These are phyloP conservation scores for Nidularia pulvinata DNA, from an alignment of 768 basidiomycete species.

Conservation along the genomic window DNA sequence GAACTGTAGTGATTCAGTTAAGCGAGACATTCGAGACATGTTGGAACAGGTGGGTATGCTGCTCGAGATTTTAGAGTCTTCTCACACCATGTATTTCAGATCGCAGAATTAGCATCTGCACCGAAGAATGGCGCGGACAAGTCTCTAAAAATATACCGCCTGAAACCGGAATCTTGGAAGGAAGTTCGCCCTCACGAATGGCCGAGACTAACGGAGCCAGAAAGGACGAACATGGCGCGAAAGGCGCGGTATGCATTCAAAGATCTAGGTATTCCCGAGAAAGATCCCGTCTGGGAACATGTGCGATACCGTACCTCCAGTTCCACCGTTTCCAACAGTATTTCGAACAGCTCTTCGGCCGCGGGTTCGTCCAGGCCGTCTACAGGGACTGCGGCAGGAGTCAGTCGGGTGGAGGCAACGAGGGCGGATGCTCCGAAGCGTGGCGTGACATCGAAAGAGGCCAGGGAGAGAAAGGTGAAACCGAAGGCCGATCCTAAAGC, in stretches of 20 bases:
- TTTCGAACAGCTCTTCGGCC: slow-evolving; percentile 4
- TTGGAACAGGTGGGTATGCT: slow-evolving; percentile 42
- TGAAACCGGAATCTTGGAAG: slow-evolving; percentile 59
- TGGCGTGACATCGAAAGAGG: slow-evolving; percentile 41
- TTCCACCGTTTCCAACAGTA: neutral
- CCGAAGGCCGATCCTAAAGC: slow-evolving; percentile 36
- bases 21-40: slow-evolving; percentile 42
- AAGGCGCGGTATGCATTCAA: slow-evolving; percentile 48
- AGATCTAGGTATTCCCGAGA: slow-evolving; percentile 53
- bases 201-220: slow-evolving; percentile 43
- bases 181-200: slow-evolving; percentile 74
- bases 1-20: slow-evolving; percentile 25
- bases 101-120: slow-evolving; percentile 42
- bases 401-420: slow-evolving; percentile 6
- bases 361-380: slow-evolving; percentile 10
- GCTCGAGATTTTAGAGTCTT: neutral
- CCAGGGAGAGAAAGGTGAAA: slow-evolving; percentile 45
- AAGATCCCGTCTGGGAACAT: slow-evolving; percentile 64
- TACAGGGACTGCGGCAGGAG: slow-evolving; percentile 4
- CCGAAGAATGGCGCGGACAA: slow-evolving; percentile 32
- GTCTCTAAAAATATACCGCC: slow-evolving; percentile 40
- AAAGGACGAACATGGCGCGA: slow-evolving; percentile 49
- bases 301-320: slow-evolving; percentile 25
- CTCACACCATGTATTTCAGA: slow-evolving; percentile 25
- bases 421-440: slow-evolving; percentile 37